Percentiles rank a stretch among this genome's conserved stretches.
Evolutionary conservation across 345 rosid genomes (phyloP).

Genomic region (Lepidium sativum): DNA sequence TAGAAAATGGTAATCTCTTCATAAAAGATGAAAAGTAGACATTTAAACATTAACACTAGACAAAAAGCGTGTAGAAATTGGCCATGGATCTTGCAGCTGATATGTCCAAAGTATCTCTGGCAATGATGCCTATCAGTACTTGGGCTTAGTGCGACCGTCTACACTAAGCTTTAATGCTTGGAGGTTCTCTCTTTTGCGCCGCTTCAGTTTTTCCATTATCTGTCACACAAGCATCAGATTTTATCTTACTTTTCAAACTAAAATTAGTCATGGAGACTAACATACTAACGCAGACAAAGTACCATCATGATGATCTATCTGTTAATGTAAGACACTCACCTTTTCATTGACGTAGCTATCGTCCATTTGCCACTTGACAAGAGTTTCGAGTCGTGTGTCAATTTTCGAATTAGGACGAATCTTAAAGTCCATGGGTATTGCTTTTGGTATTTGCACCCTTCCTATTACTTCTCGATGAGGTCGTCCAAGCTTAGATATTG

Average conservation of each 20-base stretch:
- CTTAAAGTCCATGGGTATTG: conserved; percentile 60
- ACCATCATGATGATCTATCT: not conserved
- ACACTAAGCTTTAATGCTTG: conserved; percentile 68
- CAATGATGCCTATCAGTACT: conserved; percentile 39
- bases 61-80: not conserved
- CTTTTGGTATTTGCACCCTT: conserved; percentile 61
- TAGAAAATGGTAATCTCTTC: not conserved
- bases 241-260: not conserved
- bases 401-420: conserved; percentile 71
- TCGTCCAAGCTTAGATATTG: conserved; percentile 39
- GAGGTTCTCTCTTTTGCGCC: conserved; percentile 47
- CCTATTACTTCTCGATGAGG: conserved; percentile 25
- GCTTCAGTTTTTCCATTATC: conserved; percentile 62
- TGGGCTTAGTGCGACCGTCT: conserved; percentile 71
- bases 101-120: not conserved
- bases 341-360: not conserved
- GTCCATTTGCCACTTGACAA: conserved; percentile 27
- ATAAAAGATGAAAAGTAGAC: too few relatives aligned
- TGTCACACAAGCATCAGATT: conserved; percentile 22
- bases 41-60: not conserved
- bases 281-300: not conserved
- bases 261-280: not conserved
- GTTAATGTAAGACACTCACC: not conserved
- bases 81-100: not conserved
- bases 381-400: conserved; percentile 51